Percentiles rank a stretch among this genome's conserved stretches.
These are phyloP conservation scores for Talaromyces trachyspermus DNA, from an alignment of 495 filamentous ascomycete genomes.

Conservation along the genomic window DNA sequence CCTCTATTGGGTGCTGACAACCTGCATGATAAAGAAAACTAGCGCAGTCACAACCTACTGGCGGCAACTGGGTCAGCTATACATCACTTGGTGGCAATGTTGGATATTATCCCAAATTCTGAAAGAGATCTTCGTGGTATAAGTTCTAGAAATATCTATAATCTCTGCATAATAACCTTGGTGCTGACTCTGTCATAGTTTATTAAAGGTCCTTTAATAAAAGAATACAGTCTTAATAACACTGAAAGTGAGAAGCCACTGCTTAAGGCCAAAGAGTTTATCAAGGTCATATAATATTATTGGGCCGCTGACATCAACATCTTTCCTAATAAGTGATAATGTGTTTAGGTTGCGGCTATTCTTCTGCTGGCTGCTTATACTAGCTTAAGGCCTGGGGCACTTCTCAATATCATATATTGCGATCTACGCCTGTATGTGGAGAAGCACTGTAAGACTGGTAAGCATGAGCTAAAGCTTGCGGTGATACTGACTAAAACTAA, in stretches of 20 bases:
- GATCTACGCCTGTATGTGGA: slow-evolving; percentile 4
- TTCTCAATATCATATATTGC: slow-evolving; percentile 25
- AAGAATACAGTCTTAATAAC: slow-evolving; percentile 4
- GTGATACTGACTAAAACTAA: slow-evolving; percentile 5
- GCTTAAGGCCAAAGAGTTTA: slow-evolving; percentile 6
- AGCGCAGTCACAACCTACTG: slow-evolving; percentile 6
- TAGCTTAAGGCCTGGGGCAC: slow-evolving; percentile 20
- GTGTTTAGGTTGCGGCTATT: slow-evolving; percentile 8
- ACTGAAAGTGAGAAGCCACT: slow-evolving; percentile 6
- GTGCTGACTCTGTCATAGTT: slow-evolving; percentile 1
- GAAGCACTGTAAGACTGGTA: slow-evolving; percentile 1
- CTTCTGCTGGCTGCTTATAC: slow-evolving; percentile 25
- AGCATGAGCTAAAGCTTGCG: not conserved
- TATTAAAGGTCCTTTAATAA: slow-evolving; percentile 4
- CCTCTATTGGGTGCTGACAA: slow-evolving; percentile 1
- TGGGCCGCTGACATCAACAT: slow-evolving; percentile 7
- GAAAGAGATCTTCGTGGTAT: slow-evolving; percentile 4
- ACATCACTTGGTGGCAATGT: slow-evolving; percentile 5
- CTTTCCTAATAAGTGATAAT: slow-evolving; percentile 7
- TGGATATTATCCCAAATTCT: not conserved
- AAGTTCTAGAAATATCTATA: not conserved
- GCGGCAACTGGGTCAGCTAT: slow-evolving; percentile 7
- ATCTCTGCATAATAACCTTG: not conserved
- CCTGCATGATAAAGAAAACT: slow-evolving; percentile 6
- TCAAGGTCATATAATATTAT: slow-evolving; percentile 5